Evolutionary conservation across 2,329 filamentous ascomycete species (phyloP), one percentile per base, ranked within the genome.

Genomic region (Metarhizium robertsii): DNA sequence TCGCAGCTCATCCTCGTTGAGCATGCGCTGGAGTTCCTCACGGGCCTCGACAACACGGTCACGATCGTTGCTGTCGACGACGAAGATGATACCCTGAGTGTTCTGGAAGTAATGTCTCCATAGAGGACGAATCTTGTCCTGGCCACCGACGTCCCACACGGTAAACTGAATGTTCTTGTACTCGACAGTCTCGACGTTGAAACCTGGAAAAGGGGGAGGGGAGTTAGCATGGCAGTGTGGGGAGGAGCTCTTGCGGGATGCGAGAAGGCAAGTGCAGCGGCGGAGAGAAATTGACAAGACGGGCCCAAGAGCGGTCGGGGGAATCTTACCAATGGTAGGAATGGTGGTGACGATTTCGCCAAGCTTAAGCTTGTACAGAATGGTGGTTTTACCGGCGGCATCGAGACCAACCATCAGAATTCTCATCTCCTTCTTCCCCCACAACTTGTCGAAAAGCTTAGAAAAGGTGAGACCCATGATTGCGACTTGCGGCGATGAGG

Each of bases 101-200:
- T 95, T 95, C 79, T 95, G 92, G 86, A 97, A 99, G 82, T 99
- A 99, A 78, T 97, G 94, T 80, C 94, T 91, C 94, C 94, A 99
- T 71, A 99, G 82, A 72, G 94, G 94, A 75, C 94, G 86, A 74
- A 99, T 99, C 89, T 97, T 97, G 86, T 99, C 94, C 83, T 99
- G 94, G 75, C 94, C 94, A 82, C 94, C 94, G 71, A 99, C 94
- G 81, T 97, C 94, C 94, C 94, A 99, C 73, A 99, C 94, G 75
- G 92, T 97, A 84, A 99, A 99, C 75, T 96, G 91, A 70, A 96
- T 96, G 85, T 99, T 99, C 85, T 96, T 96, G 84, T 97, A 97
- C 75, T 95, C 92, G 75, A 99, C 94, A 55, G 94, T 97, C 84
- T 99, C 94, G 75, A 99, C 94, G 81, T 99, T 99, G 87, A 99